A percentile compares a stretch with the other conserved stretches of the same genome.
phyloP scores from a whole-genome alignment of 2,329 filamentous ascomycete species.

The Cercospora sojina region DNA sequence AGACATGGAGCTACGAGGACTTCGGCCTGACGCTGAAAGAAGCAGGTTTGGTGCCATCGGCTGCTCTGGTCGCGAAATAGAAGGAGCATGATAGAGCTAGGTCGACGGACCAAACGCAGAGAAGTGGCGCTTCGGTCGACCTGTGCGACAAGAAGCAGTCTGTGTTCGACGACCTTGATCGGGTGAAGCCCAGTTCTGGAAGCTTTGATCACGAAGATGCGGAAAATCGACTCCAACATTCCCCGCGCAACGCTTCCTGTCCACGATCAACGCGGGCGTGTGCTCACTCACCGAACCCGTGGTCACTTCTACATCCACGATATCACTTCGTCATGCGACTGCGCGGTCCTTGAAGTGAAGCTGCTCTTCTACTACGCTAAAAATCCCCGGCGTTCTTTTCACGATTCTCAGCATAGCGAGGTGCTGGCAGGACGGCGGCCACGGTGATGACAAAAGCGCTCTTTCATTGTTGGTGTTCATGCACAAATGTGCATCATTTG shows the following conservation, averaged over 20 bases:
- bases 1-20: constrained; percentile 69
- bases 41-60: constrained; percentile 83
- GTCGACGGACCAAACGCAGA: background rate
- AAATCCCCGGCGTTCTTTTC: background rate
- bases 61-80: constrained; percentile 58
- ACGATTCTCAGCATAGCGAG: background rate
- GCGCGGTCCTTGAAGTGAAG: background rate
- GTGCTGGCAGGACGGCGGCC: background rate
- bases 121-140: background rate
- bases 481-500: background rate
- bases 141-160: background rate
- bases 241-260: background rate
- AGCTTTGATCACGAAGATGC: background rate
- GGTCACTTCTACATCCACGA: background rate
- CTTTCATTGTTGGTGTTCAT: background rate
- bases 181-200: background rate
- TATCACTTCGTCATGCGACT: background rate
- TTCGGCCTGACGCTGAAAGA: constrained; percentile 92
- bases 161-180: background rate
- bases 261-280: background rate
- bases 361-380: background rate
- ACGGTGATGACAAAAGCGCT: background rate
- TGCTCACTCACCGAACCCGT: background rate
- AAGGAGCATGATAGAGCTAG: background rate
- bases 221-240: too few species aligned